These are phyloP conservation scores for Gnomoniopsis sp. DNA, from an alignment of 2,329 filamentous ascomycete genomes.

Conservation along the genomic window DNA sequence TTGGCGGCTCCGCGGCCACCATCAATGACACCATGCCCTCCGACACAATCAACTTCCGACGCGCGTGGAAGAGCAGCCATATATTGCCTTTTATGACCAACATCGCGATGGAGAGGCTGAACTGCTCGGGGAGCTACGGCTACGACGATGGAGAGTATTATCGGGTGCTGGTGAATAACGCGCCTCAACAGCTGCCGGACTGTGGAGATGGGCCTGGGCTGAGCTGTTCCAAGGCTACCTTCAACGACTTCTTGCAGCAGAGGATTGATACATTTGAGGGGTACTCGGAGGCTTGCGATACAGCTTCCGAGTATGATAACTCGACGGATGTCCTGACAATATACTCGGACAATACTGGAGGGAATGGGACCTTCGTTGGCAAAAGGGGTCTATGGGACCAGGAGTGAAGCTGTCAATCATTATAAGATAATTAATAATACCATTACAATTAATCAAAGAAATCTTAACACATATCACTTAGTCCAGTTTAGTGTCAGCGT, in stretches of 20 bases:
- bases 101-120: constrained; percentile 62
- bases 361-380: constrained; percentile 26
- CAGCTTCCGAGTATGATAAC: constrained; percentile 27
- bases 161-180: constrained; percentile 41
- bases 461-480: too few species aligned
- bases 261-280: constrained; percentile 36
- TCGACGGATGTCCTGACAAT: constrained; percentile 33
- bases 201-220: constrained; percentile 43
- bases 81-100: constrained; percentile 65
- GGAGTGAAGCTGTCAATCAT: neutral
- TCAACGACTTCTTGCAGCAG: constrained; percentile 36
- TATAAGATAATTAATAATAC: neutral
- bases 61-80: constrained; percentile 61
- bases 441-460: too few species aligned
- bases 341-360: constrained; percentile 26
- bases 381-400: constrained; percentile 22
- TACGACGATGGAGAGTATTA: constrained; percentile 50
- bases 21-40: constrained; percentile 64
- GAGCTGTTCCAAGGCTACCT: constrained; percentile 37
- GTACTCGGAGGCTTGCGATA: constrained; percentile 37
- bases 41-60: constrained; percentile 58
- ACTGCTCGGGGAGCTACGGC: constrained; percentile 55
- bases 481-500: too few species aligned
- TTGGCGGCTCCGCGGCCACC: constrained; percentile 42
- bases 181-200: constrained; percentile 37